Conservation (phyloP, 306 rosid species). For the Sechiopsis laciniata region DNA sequence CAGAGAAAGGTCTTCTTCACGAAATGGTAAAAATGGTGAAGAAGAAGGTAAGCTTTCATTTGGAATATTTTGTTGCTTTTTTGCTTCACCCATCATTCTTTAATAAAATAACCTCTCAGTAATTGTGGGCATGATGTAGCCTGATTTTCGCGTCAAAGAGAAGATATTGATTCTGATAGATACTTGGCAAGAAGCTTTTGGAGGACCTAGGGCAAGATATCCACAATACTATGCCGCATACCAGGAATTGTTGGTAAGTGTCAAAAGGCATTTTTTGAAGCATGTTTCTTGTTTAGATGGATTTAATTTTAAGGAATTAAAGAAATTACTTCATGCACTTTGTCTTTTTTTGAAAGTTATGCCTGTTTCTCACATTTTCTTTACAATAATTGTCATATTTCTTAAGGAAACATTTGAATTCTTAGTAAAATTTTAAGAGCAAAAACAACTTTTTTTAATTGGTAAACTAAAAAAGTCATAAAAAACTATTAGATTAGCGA, state of each 20-base stretch:
- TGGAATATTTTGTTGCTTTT: constrained; percentile 21
- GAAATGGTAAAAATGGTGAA: constrained; percentile 90
- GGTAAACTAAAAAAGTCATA: no score
- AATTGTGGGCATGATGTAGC: constrained; percentile 53
- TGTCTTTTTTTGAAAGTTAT: no score
- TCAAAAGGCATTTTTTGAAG: constrained; percentile 4
- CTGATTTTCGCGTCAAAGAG: constrained; percentile 77
- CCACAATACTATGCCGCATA: constrained; percentile 90
- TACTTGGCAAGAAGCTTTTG: constrained; percentile 99
- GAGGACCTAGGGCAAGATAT: constrained; percentile 94
- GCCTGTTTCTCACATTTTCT: no score
- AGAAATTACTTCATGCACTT: no score
- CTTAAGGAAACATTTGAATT: no score
- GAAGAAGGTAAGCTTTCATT: constrained; percentile 62
- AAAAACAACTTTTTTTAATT: no score
- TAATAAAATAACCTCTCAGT: constrained; percentile 32
- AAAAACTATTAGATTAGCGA: no score
- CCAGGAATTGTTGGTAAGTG: constrained; percentile 82
- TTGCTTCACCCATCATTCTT: constrained; percentile 19
- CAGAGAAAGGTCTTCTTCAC: constrained; percentile 85
- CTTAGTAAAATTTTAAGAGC: no score
- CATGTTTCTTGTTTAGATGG: background rate
- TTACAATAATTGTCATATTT: no score
- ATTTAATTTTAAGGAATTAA: no score
- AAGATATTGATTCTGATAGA: constrained; percentile 82